Evolutionary conservation across 2,329 filamentous ascomycete species (phyloP).

Genomic region (Ophiostoma montium): DNA sequence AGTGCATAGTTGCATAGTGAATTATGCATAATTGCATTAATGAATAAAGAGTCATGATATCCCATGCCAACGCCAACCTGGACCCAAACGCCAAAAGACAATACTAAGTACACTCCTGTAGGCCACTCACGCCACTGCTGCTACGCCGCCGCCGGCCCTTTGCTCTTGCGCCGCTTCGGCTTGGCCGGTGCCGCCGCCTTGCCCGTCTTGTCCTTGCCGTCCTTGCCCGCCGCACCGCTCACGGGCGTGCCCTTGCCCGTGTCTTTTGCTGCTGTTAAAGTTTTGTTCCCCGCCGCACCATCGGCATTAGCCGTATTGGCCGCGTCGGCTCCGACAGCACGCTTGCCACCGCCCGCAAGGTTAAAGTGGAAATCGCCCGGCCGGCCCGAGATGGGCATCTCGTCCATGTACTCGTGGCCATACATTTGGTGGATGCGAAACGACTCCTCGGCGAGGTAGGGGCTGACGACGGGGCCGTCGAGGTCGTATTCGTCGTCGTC

Average conservation of each 20-base stretch:
- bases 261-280: not conserved
- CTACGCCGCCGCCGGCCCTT: constrained; percentile 12
- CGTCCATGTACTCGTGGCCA: constrained; percentile 52
- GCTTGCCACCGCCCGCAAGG: constrained; percentile 42
- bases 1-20: not conserved
- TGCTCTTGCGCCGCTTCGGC: constrained; percentile 35
- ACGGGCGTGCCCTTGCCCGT: constrained; percentile 20
- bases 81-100: not conserved
- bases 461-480: constrained; percentile 22
- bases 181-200: constrained; percentile 26
- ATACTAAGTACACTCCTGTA: too few relatives aligned
- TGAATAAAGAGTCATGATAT: not conserved
- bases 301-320: constrained; percentile 11
- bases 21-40: not conserved
- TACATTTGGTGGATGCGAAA: constrained; percentile 42
- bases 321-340: constrained; percentile 12
- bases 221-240: constrained; percentile 24
- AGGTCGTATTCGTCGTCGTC: constrained; percentile 21
- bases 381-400: constrained; percentile 52
- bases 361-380: constrained; percentile 52
- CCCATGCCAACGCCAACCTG: not conserved
- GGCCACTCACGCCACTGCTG: not conserved
- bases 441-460: constrained; percentile 40
- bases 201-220: constrained; percentile 23
- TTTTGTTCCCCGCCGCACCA: constrained; percentile 11